These are phyloP conservation scores for Alternaria hordeiaustralica DNA, from an alignment of 2,329 filamentous ascomycete species.

Conservation along the genomic window DNA sequence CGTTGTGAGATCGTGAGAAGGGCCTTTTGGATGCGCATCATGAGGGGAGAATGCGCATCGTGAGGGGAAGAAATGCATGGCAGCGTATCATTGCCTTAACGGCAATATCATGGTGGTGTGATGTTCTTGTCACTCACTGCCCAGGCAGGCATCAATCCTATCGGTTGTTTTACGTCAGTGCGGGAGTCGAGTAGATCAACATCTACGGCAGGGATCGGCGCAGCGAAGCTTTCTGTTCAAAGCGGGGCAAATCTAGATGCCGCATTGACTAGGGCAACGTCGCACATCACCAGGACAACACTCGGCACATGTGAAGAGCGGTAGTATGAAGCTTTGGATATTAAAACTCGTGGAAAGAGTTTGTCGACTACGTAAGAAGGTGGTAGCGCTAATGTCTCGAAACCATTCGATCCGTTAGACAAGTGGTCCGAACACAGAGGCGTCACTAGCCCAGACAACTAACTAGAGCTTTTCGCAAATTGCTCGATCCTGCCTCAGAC, in stretches of 20 bases:
- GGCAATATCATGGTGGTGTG: background rate
- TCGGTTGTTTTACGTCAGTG: background rate
- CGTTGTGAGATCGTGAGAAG: background rate
- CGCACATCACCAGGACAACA: background rate
- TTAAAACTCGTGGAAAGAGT: background rate
- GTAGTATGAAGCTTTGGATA: background rate
- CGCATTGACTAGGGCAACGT: background rate
- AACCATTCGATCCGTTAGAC: background rate
- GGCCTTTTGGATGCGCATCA: background rate
- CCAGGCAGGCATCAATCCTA: background rate
- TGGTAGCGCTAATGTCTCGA: background rate
- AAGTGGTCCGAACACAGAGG: slow-evolving; percentile 1
- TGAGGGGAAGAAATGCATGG: background rate
- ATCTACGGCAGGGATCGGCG: background rate
- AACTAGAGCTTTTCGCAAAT: slow-evolving; percentile 18
- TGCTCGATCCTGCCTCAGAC: slow-evolving; percentile 10
- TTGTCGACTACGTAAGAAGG: background rate
- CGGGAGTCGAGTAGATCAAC: background rate
- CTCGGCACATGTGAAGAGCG: background rate
- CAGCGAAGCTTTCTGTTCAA: background rate
- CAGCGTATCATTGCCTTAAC: background rate
- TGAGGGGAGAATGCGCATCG: background rate
- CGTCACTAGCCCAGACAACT: slow-evolving; percentile 15
- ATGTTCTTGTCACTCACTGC: background rate
- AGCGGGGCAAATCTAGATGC: background rate